These are phyloP conservation scores for Phytophthora fragariaefolia DNA, from an alignment of 352 stramenopile species.

Conservation along the genomic window DNA sequence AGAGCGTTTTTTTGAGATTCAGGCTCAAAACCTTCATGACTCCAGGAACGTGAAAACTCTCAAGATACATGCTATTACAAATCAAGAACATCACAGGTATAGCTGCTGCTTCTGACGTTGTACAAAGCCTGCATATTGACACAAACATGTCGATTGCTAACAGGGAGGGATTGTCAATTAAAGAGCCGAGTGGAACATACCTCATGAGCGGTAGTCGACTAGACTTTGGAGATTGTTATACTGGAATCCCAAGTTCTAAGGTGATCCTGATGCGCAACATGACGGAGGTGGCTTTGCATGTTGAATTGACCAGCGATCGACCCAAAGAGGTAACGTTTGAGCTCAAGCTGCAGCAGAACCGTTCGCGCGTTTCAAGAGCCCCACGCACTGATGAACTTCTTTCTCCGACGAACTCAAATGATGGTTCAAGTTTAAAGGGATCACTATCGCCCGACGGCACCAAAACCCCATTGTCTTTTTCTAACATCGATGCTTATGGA, in stretches of 20 bases:
- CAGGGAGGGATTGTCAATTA: constrained; percentile 88
- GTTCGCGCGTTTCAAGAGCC: constrained; percentile 60
- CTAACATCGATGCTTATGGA: constrained; percentile 64
- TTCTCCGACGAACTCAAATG: constrained; percentile 78
- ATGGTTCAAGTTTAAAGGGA: constrained; percentile 73
- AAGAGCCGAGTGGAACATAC: constrained; percentile 82
- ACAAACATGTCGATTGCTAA: background rate
- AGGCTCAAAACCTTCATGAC: constrained; percentile 88
- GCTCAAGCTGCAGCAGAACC: constrained; percentile 83
- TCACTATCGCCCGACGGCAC: constrained; percentile 67
- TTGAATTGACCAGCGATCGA: constrained; percentile 86
- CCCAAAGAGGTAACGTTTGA: constrained; percentile 91
- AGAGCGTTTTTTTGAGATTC: constrained; percentile 88
- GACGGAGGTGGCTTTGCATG: constrained; percentile 82
- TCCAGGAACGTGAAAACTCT: constrained; percentile 88
- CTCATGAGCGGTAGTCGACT: constrained; percentile 89
- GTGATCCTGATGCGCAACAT: constrained; percentile 86
- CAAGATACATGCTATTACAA: constrained; percentile 86
- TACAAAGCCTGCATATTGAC: background rate
- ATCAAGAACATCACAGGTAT: constrained; percentile 90
- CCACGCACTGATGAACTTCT: constrained; percentile 69
- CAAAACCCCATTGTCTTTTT: constrained; percentile 61
- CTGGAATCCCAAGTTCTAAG: constrained; percentile 83
- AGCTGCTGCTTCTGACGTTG: background rate
- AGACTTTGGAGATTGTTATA: constrained; percentile 91